phyloP scores from a whole-genome alignment of 1,139 yeast genomes.

The Candida sp. region DNA sequence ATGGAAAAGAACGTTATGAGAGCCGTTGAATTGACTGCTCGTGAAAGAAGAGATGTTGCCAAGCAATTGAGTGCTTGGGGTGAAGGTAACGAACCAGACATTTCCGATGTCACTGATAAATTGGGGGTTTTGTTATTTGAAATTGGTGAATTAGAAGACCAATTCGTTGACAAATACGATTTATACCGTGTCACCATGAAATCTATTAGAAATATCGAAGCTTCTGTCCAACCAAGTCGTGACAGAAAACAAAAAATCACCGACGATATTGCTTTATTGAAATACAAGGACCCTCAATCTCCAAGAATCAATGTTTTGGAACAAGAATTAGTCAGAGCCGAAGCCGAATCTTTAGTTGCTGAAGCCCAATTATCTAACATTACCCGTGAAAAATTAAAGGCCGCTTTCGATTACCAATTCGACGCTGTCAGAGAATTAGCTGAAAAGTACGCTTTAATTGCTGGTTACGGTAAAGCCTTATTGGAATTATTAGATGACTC shows the following conservation, averaged over 20 bases:
- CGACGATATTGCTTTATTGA: slow-evolving; percentile 77
- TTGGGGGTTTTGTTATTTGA: slow-evolving; percentile 80
- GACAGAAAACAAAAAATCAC: slow-evolving; percentile 85
- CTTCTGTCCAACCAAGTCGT: slow-evolving; percentile 83
- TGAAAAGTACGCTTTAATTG: slow-evolving; percentile 81
- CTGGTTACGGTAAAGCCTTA: slow-evolving; percentile 86
- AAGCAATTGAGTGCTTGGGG: slow-evolving; percentile 85
- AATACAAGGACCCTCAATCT: slow-evolving; percentile 82
- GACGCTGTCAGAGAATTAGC: slow-evolving; percentile 81
- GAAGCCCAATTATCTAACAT: slow-evolving; percentile 88
- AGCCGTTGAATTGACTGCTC: slow-evolving; percentile 72
- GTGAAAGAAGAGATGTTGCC: slow-evolving; percentile 80
- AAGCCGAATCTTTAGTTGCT: slow-evolving; percentile 87
- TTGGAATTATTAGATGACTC: slow-evolving; percentile 80
- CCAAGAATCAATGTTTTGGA: slow-evolving; percentile 79
- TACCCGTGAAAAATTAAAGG: slow-evolving; percentile 83
- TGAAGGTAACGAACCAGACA: slow-evolving; percentile 80
- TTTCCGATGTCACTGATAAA: slow-evolving; percentile 82
- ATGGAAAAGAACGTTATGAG: slow-evolving; percentile 82
- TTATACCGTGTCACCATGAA: slow-evolving; percentile 82
- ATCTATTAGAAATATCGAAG: slow-evolving; percentile 80
- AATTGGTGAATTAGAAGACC: slow-evolving; percentile 85
- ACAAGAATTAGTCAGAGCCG: slow-evolving; percentile 87
- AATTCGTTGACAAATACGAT: slow-evolving; percentile 81
- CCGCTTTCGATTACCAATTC: slow-evolving; percentile 80